Base-by-base conservation (phyloP, 2,329 filamentous ascomycete species). In the Mariannaea elegans region DNA sequence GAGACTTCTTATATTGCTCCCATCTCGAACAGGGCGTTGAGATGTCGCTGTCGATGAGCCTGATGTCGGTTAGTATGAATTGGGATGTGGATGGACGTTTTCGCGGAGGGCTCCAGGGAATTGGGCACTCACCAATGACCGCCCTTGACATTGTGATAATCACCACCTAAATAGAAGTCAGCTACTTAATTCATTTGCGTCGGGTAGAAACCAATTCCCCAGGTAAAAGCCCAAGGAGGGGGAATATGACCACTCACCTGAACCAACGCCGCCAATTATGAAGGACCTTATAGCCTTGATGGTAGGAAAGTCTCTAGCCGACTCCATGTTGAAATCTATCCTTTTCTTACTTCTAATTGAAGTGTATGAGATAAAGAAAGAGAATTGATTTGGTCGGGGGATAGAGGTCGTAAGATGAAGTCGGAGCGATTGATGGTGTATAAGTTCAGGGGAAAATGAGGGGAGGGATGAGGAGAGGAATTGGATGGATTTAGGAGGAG, bases 21-120 rank as follows among this genome's bases (percentile, higher is more conserved):
- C 94, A 97, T 77, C 88, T 86, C 48, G 93, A 94, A 85, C 94
- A 96, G 7, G 94, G 94, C 1, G 93, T 97, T 2, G 94, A 93
- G 74, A 97, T 97, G 68, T 94, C 89, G 62, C 90, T 90, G 78
- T 97, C 94, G 65, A 97, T 91, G 68, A 97, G 82, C 94, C 93
- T 97, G 77, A 47, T 36, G n/a, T n/a, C 7, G 9, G 29, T 59
- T 44, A 59, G 56, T 32, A 32, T 49, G 31, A 31, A 27, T 7
- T 14, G 8, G 24, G 16, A 27, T 7, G 16, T 38, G 44, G 18
- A 13, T 24, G 18, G 32, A 16, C 24, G 21, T 18, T 23, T 44
- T 23, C 24, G 13, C 19, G 16, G 38, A 32, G 44, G 24, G 38
- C 19, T 24, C 18, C 24, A 36, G 32, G 4, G 19, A 47, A 42